Evolutionary conservation across 257 asterid genomes (phyloP).

Genomic region (Lavandula angustifolia): DNA sequence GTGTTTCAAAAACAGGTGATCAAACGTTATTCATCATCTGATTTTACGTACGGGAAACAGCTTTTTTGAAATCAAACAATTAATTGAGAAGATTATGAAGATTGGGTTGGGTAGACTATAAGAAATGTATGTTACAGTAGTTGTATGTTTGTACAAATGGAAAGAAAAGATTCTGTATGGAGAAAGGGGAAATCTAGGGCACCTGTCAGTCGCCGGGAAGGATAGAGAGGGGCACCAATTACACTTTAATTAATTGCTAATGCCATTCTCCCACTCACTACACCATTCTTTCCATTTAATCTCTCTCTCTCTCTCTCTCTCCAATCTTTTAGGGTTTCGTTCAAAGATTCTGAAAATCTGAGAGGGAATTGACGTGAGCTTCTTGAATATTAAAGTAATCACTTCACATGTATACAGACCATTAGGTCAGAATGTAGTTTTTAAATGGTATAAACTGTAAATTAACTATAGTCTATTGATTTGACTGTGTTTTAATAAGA

Average conservation of each 20-base stretch:
- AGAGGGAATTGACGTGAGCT: conserved; percentile 29
- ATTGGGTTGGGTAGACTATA: background rate
- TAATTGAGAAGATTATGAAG: background rate
- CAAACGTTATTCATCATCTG: too few relatives aligned
- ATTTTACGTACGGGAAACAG: too few relatives aligned
- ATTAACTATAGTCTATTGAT: too few relatives aligned
- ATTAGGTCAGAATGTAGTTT: too few relatives aligned
- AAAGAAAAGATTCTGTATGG: conserved; percentile 34
- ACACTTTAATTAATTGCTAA: conserved; percentile 15
- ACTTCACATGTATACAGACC: conserved; percentile 3
- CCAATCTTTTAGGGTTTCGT: conserved; percentile 40
- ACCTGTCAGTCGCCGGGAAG: conserved; percentile 34
- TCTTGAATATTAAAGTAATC: conserved; percentile 17
- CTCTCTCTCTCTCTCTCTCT: conserved; percentile 2
- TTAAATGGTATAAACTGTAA: too few relatives aligned
- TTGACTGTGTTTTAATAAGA: too few relatives aligned
- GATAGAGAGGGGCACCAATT: too few relatives aligned
- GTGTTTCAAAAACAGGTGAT: too few relatives aligned
- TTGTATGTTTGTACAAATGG: background rate
- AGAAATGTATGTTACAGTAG: background rate
- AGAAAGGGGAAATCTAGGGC: conserved; percentile 30
- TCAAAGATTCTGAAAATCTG: conserved; percentile 42
- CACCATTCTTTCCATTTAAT: background rate
- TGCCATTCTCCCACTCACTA: background rate
- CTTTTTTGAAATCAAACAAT: too few relatives aligned